These are phyloP conservation scores for Kuraishia molischiana DNA, from an alignment of 805 yeast genomes.

Conservation along the genomic window DNA sequence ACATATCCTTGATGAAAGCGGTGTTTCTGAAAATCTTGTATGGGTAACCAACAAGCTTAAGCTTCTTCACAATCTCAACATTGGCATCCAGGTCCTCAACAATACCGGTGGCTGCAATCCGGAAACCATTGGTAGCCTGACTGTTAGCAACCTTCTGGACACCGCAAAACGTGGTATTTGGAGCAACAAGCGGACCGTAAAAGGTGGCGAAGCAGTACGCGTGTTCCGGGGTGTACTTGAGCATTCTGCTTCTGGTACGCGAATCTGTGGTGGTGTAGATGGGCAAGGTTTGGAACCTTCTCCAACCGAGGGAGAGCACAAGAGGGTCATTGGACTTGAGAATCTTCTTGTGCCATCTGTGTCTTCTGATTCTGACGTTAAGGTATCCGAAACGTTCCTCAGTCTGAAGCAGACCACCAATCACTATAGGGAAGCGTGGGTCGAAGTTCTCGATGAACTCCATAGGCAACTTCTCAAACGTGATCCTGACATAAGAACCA, in stretches of 20 bases:
- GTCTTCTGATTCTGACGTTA: constrained; percentile 92
- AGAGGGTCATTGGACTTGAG: constrained; percentile 93
- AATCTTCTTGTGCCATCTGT: constrained; percentile 97
- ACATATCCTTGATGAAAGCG: constrained; percentile 96
- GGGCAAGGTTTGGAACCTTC: constrained; percentile 95
- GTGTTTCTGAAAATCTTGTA: constrained; percentile 90
- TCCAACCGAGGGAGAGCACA: constrained; percentile 92
- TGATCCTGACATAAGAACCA: constrained; percentile 88
- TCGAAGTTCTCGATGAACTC: constrained; percentile 84
- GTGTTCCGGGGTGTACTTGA: constrained; percentile 97
- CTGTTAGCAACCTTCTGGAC: constrained; percentile 79
- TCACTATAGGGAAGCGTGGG: constrained; percentile 73
- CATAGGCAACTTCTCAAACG: constrained; percentile 75
- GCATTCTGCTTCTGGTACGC: constrained; percentile 94
- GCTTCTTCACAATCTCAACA: constrained; percentile 89
- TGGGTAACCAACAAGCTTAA: constrained; percentile 93
- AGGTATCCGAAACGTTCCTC: constrained; percentile 90
- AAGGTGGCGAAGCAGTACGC: constrained; percentile 93
- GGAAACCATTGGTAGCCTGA: constrained; percentile 80
- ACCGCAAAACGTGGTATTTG: constrained; percentile 96
- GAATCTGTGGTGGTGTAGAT: constrained; percentile 95
- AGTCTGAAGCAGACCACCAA: constrained; percentile 87
- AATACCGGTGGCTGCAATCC: constrained; percentile 95
- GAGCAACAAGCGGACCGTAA: constrained; percentile 95
- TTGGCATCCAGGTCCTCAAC: constrained; percentile 87